A percentile compares a stretch with the other conserved stretches of the same genome.
Evolutionary conservation across 2,329 filamentous ascomycete genomes (phyloP).

Genomic region (Hypoxylon sp.): DNA sequence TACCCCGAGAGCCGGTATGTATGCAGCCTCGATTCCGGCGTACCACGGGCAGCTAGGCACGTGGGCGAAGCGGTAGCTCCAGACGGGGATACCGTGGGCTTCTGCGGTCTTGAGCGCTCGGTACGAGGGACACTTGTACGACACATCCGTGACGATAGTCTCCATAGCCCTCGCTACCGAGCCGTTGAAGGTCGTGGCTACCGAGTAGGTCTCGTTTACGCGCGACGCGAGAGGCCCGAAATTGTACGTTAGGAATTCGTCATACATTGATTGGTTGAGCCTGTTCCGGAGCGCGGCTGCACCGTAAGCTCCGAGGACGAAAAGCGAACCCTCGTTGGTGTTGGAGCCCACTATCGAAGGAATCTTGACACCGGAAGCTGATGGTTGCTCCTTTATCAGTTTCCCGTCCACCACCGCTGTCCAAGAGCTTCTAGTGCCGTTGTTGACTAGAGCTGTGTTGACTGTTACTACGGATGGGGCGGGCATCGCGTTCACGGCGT

Average conservation of each 20-base stretch:
- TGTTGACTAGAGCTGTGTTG: slow-evolving; percentile 36
- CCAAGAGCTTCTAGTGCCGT: slow-evolving; percentile 41
- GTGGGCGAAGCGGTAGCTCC: slow-evolving; percentile 49
- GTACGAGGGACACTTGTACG: slow-evolving; percentile 46
- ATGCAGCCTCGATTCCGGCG: slow-evolving; percentile 27
- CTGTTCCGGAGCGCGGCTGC: slow-evolving; percentile 5
- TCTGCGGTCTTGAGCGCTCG: slow-evolving; percentile 38
- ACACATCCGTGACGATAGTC: slow-evolving; percentile 40
- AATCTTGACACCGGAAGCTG: slow-evolving; percentile 47
- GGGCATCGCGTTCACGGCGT: slow-evolving; percentile 35
- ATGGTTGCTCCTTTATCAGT: slow-evolving; percentile 48
- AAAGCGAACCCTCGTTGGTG: slow-evolving; percentile 48
- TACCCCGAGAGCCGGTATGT: slow-evolving; percentile 42
- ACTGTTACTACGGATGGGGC: slow-evolving; percentile 22
- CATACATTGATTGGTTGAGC: slow-evolving; percentile 47
- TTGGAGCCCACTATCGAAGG: slow-evolving; percentile 51
- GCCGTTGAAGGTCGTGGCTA: slow-evolving; percentile 39
- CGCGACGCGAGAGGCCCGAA: slow-evolving; percentile 48
- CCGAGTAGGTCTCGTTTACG: slow-evolving; percentile 48
- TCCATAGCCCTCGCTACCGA: slow-evolving; percentile 41
- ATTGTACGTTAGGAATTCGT: slow-evolving; percentile 48
- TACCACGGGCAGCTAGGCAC: slow-evolving; percentile 48
- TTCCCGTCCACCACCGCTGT: slow-evolving; percentile 49
- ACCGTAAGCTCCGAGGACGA: slow-evolving; percentile 46
- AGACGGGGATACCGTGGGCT: slow-evolving; percentile 42